Evolutionary conservation across 1,139 yeast genomes (phyloP), one percentile per base, ranked within the genome.

Genomic region (Pichia sp.): DNA sequence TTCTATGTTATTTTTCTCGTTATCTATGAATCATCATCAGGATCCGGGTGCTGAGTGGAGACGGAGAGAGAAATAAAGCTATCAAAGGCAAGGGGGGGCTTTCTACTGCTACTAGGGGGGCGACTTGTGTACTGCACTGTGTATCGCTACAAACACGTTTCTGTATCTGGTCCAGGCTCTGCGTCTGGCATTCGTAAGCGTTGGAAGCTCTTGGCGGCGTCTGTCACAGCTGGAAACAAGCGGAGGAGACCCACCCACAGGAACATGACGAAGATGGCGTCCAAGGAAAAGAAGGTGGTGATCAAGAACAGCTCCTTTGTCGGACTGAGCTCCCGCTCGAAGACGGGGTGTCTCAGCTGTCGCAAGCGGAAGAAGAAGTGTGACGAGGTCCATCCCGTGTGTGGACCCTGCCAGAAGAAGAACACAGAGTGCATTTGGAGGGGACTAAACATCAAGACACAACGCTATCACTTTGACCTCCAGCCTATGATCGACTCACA

Each of bases 321-420:
- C 5, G 69, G 69, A 0, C 19, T 60, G 0, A 57, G 64, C 12
- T 55, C 66, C 9, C 53, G 67, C 22, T 65, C 69, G 1, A 65
- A 57, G 41, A 48, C 54, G 25, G 69, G 68, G 2, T 66, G 69
- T 46, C 13, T 53, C 4, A 51, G 47, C n/a, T 66, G 69, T 42
- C 51, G 65, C 22, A 54, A 58, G 39, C 58, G 58, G 55, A 66
- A 65, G 55, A 66, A 65, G 50, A 66, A 66, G 46, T 66, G 70
- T 57, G 68, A 65, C 51, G 70, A 66, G 50, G 53, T 40, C 7
- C 61, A 58, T 28, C 70, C 70, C 2, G 53, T 57, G 3, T 66
- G 70, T 50, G 68, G 67, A 2, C 41, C 55, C 10, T 66, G 70
- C 46, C 7, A 43, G 23, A 58, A 56, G 44, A 59, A 55, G 47